A percentile compares a stretch with the other conserved stretches of the same genome.
Evolutionary conservation across 495 filamentous ascomycete species (phyloP).

Genomic region (Aspergillus affinis): DNA sequence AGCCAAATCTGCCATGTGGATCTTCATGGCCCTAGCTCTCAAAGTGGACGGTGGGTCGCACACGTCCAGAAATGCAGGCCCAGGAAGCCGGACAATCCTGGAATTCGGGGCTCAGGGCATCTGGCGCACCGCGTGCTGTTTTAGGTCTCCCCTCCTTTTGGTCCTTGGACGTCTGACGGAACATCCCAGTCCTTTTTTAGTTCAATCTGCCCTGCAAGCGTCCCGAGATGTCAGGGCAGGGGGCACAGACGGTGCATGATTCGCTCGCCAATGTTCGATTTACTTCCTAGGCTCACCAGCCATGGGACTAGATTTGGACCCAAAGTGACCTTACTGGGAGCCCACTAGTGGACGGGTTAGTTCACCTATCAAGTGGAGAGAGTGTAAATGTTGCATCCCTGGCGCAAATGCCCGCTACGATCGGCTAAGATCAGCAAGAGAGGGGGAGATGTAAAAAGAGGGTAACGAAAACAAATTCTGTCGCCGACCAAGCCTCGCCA

Average conservation of each 20-base stretch:
- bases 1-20: constrained; percentile 8
- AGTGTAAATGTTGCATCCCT: not conserved
- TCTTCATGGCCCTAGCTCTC: constrained; percentile 14
- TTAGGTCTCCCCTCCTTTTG: constrained; percentile 1
- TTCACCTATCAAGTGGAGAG: constrained; percentile 5
- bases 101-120: constrained; percentile 14
- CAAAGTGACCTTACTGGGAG: constrained; percentile 6
- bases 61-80: not conserved
- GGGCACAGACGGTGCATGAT: not conserved
- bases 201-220: constrained; percentile 6
- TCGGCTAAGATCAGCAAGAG: constrained; percentile 18
- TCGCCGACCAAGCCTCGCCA: not conserved
- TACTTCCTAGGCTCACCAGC: not conserved
- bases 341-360: constrained; percentile 3
- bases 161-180: not conserved
- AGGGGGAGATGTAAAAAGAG: not conserved
- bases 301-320: constrained; percentile 8
- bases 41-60: constrained; percentile 1
- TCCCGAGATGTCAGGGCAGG: not conserved
- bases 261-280: not conserved
- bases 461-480: not conserved
- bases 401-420: constrained; percentile 21
- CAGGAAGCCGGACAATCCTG: not conserved
- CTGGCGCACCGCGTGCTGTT: constrained; percentile 19
- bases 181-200: constrained; percentile 1